Percentiles rank a stretch among this genome's conserved stretches.
Conservation (phyloP, 2,329 filamentous ascomycete species). For the Aureobasidium sp. region DNA sequence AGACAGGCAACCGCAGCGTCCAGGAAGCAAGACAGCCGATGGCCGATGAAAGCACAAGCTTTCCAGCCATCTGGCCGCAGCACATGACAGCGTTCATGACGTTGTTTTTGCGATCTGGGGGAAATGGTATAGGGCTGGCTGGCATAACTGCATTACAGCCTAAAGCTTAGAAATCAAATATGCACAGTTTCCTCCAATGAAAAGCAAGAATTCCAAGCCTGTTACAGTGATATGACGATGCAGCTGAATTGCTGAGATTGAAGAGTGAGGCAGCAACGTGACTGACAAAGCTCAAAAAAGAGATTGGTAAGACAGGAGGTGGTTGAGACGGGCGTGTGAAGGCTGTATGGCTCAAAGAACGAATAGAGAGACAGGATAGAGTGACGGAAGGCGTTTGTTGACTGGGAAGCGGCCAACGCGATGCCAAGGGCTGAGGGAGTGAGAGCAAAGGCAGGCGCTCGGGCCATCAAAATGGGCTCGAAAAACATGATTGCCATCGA, state of each 20-base stretch:
- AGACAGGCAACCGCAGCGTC: background rate
- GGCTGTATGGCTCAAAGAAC: background rate
- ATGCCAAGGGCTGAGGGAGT: constrained; percentile 1
- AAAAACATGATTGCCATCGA: background rate
- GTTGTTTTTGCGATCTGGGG: background rate
- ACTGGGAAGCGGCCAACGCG: background rate
- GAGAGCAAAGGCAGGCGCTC: background rate
- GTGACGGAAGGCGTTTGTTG: background rate
- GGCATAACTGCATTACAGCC: constrained; percentile 6
- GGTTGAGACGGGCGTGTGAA: background rate
- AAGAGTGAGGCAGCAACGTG: background rate
- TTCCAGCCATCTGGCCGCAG: background rate
- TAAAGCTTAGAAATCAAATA: constrained; percentile 6
- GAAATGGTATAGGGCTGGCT: background rate
- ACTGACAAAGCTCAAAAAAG: background rate
- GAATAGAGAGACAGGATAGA: background rate
- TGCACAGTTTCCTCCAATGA: background rate
- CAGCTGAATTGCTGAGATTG: background rate
- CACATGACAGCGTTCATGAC: background rate
- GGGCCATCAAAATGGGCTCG: background rate
- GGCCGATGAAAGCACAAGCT: background rate
- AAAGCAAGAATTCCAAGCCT: background rate
- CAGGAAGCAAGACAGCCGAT: background rate
- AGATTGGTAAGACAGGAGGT: background rate
- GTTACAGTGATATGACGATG: background rate